Conservation (phyloP, 208 protist genomes). For the Trichomonas gallinae region DNA sequence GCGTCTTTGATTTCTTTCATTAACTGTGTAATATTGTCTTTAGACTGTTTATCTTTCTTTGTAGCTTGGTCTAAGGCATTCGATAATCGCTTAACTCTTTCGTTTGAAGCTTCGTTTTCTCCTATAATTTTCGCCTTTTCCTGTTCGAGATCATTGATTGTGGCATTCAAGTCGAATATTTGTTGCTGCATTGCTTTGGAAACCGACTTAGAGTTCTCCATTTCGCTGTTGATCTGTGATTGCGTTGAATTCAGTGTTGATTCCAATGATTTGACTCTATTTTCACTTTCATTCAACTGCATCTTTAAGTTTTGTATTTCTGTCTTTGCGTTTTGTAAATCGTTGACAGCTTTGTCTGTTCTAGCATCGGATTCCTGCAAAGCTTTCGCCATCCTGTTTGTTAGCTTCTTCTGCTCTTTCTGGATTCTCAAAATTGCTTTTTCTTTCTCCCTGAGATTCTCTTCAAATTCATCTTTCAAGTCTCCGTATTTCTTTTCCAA, state of each 20-base stretch:
- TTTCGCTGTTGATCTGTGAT: not conserved
- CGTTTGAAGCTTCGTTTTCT: not conserved
- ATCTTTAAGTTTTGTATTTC: not conserved
- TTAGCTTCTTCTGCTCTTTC: not conserved
- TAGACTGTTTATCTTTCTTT: not conserved
- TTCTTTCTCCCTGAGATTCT: not conserved
- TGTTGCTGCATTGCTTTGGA: not conserved
- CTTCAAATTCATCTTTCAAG: not conserved
- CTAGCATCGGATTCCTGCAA: not conserved
- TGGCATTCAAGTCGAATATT: not conserved
- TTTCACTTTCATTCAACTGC: not conserved
- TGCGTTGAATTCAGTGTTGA: not conserved
- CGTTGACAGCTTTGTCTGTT: not conserved
- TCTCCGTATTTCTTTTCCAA: not conserved
- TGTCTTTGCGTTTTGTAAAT: not conserved
- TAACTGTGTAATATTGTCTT: not conserved
- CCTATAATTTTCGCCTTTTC: not conserved
- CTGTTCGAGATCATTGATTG: not conserved
- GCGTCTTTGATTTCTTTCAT: not conserved
- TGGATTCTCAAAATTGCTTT: not conserved
- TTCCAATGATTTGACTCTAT: not conserved
- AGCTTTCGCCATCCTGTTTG: not conserved
- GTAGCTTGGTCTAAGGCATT: not conserved
- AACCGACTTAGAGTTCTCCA: not conserved
- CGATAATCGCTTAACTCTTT: not conserved